These are phyloP conservation scores for Pseudocercospora fijiensis DNA, from an alignment of 2,329 filamentous ascomycete species.

Conservation along the genomic window DNA sequence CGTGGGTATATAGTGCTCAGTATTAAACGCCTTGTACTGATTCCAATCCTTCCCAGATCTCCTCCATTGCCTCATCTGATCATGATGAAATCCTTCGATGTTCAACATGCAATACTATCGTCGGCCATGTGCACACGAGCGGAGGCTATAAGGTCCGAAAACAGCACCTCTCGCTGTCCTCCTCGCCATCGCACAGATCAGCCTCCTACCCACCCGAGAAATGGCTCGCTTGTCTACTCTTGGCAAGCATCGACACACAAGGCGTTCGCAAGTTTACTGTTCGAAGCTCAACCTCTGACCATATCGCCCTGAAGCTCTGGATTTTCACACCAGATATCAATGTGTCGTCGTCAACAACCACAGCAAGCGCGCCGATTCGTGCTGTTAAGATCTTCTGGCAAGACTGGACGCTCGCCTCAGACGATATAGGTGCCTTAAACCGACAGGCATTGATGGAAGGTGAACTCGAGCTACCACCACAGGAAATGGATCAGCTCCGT, in stretches of 20 bases:
- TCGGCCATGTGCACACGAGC: constrained; percentile 45
- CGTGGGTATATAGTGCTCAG: constrained; percentile 2
- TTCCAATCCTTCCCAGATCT: constrained; percentile 7
- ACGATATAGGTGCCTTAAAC: constrained; percentile 16
- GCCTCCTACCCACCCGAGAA: constrained; percentile 34
- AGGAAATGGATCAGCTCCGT: constrained; percentile 43
- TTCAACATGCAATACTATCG: constrained; percentile 39
- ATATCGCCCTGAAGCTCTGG: constrained; percentile 47
- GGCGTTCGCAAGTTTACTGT: constrained; percentile 59
- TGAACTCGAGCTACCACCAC: constrained; percentile 30
- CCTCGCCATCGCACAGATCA: background rate
- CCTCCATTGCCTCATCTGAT: background rate
- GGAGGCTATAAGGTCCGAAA: constrained; percentile 44
- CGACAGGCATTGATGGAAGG: constrained; percentile 29
- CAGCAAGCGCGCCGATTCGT: constrained; percentile 43
- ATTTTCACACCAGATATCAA: constrained; percentile 60
- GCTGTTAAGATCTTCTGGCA: constrained; percentile 59
- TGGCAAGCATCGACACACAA: constrained; percentile 56
- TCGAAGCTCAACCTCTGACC: constrained; percentile 46
- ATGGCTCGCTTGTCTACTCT: constrained; percentile 57
- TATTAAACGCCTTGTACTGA: constrained; percentile 8
- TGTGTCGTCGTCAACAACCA: constrained; percentile 50
- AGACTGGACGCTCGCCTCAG: constrained; percentile 21
- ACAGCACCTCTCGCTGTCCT: constrained; percentile 29
- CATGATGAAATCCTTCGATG: constrained; percentile 33